A percentile compares a stretch with the other conserved stretches of the same genome.
phyloP scores from a whole-genome alignment of 345 rosid species.

The Punica granatum region DNA sequence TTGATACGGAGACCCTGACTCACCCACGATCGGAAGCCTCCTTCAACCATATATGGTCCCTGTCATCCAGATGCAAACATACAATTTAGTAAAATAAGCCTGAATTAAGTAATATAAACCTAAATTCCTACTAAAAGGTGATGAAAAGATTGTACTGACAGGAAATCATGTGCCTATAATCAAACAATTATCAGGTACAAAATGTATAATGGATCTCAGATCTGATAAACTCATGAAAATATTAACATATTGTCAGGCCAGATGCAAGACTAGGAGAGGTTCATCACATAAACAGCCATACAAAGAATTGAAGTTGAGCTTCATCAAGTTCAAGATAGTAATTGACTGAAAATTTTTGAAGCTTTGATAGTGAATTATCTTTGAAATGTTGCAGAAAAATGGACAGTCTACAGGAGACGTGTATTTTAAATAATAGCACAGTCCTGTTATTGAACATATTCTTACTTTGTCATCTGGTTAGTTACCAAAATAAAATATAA shows the following conservation, averaged over 20 bases:
- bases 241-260: neutral
- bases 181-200: neutral
- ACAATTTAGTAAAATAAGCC: neutral
- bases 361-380: neutral
- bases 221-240: too few relatives aligned
- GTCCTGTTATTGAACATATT: too few relatives aligned
- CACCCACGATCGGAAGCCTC: constrained; percentile 85
- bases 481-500: too few relatives aligned
- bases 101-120: neutral
- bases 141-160: neutral
- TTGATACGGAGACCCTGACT: constrained; percentile 66
- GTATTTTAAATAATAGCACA: too few relatives aligned
- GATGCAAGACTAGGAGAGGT: too few relatives aligned
- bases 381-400: neutral
- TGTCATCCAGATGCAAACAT: constrained; percentile 21
- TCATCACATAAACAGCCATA: neutral
- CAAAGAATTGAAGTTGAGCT: neutral
- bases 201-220: too few relatives aligned
- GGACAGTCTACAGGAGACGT: neutral
- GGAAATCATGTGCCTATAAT: neutral
- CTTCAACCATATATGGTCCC: constrained; percentile 72
- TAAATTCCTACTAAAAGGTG: neutral
- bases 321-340: neutral
- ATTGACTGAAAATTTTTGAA: neutral
- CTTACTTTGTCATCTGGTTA: too few relatives aligned